A percentile compares a stretch with the other conserved stretches of the same genome.
Conservation (phyloP, 495 filamentous ascomycete genomes). For the Neurospora sp. region DNA sequence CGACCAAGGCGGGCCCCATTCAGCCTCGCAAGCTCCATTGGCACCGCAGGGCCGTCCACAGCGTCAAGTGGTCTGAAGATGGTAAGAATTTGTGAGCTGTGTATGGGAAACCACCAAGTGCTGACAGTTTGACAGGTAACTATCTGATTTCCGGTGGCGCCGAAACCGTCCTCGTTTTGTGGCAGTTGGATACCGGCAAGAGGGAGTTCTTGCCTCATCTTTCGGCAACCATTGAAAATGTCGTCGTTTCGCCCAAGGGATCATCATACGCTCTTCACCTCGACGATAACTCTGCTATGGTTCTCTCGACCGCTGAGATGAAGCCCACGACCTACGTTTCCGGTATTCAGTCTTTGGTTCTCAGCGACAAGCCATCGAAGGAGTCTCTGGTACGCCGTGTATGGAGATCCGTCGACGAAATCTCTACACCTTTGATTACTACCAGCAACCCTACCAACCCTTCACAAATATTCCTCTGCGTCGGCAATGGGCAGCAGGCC, state of each 20-base stretch:
- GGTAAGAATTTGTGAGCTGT: slow-evolving; percentile 43
- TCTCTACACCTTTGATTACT: slow-evolving; percentile 21
- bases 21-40: slow-evolving; percentile 66
- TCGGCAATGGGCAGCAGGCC: slow-evolving; percentile 37
- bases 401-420: slow-evolving; percentile 22
- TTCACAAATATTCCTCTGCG: slow-evolving; percentile 34
- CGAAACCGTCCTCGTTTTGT: slow-evolving; percentile 86
- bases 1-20: slow-evolving; percentile 24
- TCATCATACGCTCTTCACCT: slow-evolving; percentile 72
- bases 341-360: slow-evolving; percentile 60
- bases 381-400: slow-evolving; percentile 31
- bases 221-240: slow-evolving; percentile 66
- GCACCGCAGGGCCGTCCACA: slow-evolving; percentile 74
- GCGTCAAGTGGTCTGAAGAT: slow-evolving; percentile 81
- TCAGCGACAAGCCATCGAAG: slow-evolving; percentile 29
- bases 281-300: slow-evolving; percentile 81
- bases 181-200: slow-evolving; percentile 82
- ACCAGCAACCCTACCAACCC: slow-evolving; percentile 28
- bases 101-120: neutral
- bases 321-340: slow-evolving; percentile 66
- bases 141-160: slow-evolving; percentile 88
- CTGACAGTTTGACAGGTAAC: slow-evolving; percentile 53
- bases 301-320: slow-evolving; percentile 82
- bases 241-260: slow-evolving; percentile 70
- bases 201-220: slow-evolving; percentile 81